Conservation (phyloP, 306 rosid genomes). For the Arachis stenosperma region DNA sequence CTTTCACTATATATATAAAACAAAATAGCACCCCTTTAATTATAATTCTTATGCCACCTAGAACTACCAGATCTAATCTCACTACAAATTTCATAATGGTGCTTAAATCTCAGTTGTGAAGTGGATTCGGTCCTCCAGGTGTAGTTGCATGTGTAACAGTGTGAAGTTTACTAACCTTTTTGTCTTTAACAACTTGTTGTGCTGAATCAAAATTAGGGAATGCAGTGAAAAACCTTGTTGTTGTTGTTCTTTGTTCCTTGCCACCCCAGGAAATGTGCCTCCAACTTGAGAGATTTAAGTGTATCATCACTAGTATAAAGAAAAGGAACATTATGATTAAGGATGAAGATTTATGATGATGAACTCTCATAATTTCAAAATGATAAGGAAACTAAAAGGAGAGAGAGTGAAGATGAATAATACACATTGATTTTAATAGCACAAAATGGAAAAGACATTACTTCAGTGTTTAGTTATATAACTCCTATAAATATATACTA, state of each 20-base stretch:
- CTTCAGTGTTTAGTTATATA: not conserved
- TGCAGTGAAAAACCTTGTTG: slow-evolving; percentile 36
- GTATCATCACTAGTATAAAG: slow-evolving; percentile 37
- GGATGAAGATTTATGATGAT: slow-evolving; percentile 41
- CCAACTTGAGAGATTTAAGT: slow-evolving; percentile 44
- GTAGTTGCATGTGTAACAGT: slow-evolving; percentile 52
- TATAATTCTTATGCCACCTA: too few species aligned
- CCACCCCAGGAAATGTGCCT: slow-evolving; percentile 39
- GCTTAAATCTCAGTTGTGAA: slow-evolving; percentile 57
- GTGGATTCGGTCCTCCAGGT: slow-evolving; percentile 79
- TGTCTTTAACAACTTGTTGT: slow-evolving; percentile 28
- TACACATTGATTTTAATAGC: slow-evolving; percentile 14
- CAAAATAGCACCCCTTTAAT: not conserved
- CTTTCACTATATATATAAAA: slow-evolving; percentile 1
- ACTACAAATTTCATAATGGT: slow-evolving; percentile 21
- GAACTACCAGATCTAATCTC: slow-evolving; percentile 36
- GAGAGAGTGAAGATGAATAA: slow-evolving; percentile 8
- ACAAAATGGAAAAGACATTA: slow-evolving; percentile 14
- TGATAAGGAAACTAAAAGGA: not conserved
- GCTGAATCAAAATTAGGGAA: slow-evolving; percentile 30
- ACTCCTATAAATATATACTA: slow-evolving; percentile 17
- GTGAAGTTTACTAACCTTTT: slow-evolving; percentile 40
- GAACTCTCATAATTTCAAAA: slow-evolving; percentile 53
- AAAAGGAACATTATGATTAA: slow-evolving; percentile 33
- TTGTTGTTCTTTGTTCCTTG: slow-evolving; percentile 41